Conservation (phyloP, 2,329 filamentous ascomycete genomes). For the Lojkania enalia region DNA sequence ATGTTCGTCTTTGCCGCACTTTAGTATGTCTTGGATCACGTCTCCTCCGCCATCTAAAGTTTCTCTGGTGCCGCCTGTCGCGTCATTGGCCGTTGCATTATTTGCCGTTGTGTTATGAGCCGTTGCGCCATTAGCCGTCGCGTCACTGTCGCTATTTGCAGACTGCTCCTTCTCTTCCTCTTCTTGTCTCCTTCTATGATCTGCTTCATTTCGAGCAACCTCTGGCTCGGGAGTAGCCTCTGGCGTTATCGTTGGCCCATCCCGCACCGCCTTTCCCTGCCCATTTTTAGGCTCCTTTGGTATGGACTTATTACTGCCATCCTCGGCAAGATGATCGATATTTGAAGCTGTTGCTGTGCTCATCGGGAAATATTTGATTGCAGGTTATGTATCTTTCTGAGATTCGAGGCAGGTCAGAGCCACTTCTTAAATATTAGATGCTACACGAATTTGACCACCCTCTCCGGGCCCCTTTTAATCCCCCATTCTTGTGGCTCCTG, state of each 20-base stretch:
- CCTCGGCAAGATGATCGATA: conserved; percentile 4
- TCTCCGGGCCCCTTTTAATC: background rate
- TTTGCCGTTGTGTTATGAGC: conserved; percentile 1
- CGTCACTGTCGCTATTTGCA: conserved; percentile 7
- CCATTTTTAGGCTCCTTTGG: conserved; percentile 9
- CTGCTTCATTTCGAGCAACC: conserved; percentile 8
- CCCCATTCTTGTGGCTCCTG: conserved; percentile 1
- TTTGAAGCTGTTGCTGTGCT: background rate
- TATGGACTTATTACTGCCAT: conserved; percentile 9
- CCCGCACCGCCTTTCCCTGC: conserved; percentile 5
- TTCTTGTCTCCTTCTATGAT: conserved; percentile 10
- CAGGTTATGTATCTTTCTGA: background rate
- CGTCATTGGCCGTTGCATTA: background rate
- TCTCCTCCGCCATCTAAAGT: conserved; percentile 6
- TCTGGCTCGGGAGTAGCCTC: conserved; percentile 8
- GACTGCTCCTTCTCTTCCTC: conserved; percentile 8
- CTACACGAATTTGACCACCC: background rate
- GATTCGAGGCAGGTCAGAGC: conserved; percentile 1
- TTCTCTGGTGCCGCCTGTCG: background rate
- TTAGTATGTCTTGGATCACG: conserved; percentile 12
- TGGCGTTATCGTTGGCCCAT: conserved; percentile 8
- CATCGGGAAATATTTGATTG: conserved; percentile 1
- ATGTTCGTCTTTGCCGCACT: conserved; percentile 9
- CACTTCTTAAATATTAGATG: conserved; percentile 2
- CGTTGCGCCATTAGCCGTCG: background rate